phyloP scores from a whole-genome alignment of 257 asterid genomes.

The Agastache rugosa region DNA sequence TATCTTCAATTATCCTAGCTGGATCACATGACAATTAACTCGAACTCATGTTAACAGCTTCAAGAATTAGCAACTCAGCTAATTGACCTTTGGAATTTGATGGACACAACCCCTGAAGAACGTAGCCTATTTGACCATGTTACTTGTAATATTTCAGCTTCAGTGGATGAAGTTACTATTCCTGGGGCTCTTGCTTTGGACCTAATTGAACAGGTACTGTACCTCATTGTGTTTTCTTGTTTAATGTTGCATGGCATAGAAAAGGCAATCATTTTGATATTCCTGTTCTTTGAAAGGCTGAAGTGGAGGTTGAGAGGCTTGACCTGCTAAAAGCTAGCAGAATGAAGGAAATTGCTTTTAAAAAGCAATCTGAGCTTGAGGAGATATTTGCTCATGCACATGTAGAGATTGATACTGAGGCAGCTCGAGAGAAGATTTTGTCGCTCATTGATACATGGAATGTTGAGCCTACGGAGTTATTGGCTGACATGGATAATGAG shows the following conservation, averaged over 20 bases:
- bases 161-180: conserved; percentile 83
- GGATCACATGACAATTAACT: not conserved
- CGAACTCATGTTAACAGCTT: conserved; percentile 59
- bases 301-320: conserved; percentile 96
- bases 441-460: conserved; percentile 84
- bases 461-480: conserved; percentile 83
- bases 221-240: not conserved
- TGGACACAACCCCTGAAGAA: conserved; percentile 90
- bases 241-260: conserved; percentile 11
- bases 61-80: conserved; percentile 94
- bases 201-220: conserved; percentile 79
- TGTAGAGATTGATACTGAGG: conserved; percentile 85
- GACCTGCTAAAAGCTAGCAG: conserved; percentile 91
- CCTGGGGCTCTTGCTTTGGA: conserved; percentile 95
- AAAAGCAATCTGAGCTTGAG: conserved; percentile 92
- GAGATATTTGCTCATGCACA: conserved; percentile 90
- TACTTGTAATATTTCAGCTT: conserved; percentile 81
- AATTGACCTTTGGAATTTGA: conserved; percentile 96
- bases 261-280: conserved; percentile 8
- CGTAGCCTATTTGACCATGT: conserved; percentile 68
- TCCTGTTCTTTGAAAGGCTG: conserved; percentile 62
- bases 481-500: conserved; percentile 94
- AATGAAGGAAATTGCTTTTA: conserved; percentile 96
- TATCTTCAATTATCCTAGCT: conserved; percentile 5
- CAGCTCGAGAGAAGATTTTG: conserved; percentile 80